Evolutionary conservation across 1,284 basidiomycete species (phyloP), one percentile per base, ranked within the genome.

Genomic region (Irpex sp.): DNA sequence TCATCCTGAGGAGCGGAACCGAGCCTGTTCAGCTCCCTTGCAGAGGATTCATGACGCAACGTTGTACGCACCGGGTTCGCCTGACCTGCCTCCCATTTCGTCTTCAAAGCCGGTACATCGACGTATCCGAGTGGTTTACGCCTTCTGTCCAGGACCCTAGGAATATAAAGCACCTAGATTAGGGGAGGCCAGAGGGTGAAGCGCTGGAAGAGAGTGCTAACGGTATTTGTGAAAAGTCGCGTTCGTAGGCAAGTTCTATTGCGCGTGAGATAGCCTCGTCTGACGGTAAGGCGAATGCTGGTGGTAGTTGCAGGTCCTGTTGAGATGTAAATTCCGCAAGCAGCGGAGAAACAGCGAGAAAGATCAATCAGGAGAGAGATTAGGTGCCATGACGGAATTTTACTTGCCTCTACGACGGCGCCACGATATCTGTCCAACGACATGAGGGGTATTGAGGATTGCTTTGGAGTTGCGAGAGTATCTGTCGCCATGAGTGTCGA

Each of bases 171-270:
- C 9, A 26, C 4, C 26, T 13, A 21, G 21, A 17, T n/a, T 19
- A 40, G 34, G 38, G 15, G 37, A 38, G 11, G 38, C 13, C 3
- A 15, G 21, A 44, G n/a, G 11, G 19, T 13, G 15, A 44, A 38
- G 49, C 11, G 44, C 8, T 44, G 19, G 11, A n/a, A 56, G 2
- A 37, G 13, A 37, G 26, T 40, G 76, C 81, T 72, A 69, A 96
- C 93, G 94, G 94, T 63, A 96, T 89, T 70, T 94, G 88, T 31
- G 94, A 94, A 76, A 95, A 96, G 73, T 96, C 94, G 52, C 93
- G 85, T 68, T 96, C 94, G 70, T 94, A 96, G 0, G 94, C 94
- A 38, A 91, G 83, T 69, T 93, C 92, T 51, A 96, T 85, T 1
- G 92, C 94, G 36, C 84, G 80, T 7, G 83, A 83, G 62, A 95